Base-by-base conservation (phyloP, 768 basidiomycete genomes). In the Naganishia vaughanmartiniae region DNA sequence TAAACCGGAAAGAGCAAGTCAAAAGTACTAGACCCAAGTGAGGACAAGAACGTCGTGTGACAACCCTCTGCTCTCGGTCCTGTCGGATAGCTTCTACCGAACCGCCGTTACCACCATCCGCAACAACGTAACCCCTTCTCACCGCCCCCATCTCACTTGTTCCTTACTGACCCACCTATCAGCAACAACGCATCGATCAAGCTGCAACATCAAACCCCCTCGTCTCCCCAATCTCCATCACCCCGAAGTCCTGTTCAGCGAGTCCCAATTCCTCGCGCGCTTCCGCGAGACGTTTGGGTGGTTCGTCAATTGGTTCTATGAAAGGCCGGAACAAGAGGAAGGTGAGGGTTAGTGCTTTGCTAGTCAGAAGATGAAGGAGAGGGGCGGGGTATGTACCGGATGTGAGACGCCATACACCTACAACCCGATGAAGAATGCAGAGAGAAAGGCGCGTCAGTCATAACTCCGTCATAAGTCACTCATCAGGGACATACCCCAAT, bases 141-240 rank as follows among this genome's bases (percentile, higher is more conserved):
- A n/a, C n/a, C n/a, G n/a, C n/a, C 34, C 34, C 34, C 4, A 36
- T 36, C 34, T 4, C 6, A 36, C 34, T 36, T 36, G 34, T 36
- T 12, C 12, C 34, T 4, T 36, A 36, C 4, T 5, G 4, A 4
- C 34, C 6, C 34, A 36, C 34, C 34, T 36, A 42, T 42, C 42
- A 11, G 17, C 42, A 9, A 7, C 42, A 42, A 42, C 7, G n/a
- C n/a, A n/a, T n/a, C n/a, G n/a, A n/a, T 42, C 42, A 42, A 15
- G 7, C 9, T 2, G 10, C 42, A 7, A 51, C 39, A 28, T 45
- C 26, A 63, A 63, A 63, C 42, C 24, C 60, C 39, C 60, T 42
- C 3, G 88, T 89, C 80, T 89, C 86, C 5, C 89, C 89, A 33
- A 89, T 84, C 10, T 83, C 87, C 66, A 86, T 86, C 31, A 86